Conservation (phyloP, 1,284 basidiomycete species). For the Salmacisia buchloeana region DNA sequence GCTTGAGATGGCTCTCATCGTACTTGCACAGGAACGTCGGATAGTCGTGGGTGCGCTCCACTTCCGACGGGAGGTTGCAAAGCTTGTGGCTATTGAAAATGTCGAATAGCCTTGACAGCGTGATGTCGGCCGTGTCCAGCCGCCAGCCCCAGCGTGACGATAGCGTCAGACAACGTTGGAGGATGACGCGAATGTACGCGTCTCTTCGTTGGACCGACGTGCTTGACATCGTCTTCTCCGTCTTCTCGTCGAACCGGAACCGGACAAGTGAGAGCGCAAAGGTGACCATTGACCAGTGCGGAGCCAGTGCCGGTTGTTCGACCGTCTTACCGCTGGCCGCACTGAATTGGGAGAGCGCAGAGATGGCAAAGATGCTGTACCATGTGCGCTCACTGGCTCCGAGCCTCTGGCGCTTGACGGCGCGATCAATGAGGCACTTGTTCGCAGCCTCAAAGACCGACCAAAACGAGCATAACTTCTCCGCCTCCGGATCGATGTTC, state of each 20-base stretch:
- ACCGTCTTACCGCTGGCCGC: slow-evolving; percentile 58
- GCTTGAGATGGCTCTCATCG: slow-evolving; percentile 15
- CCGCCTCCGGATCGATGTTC: slow-evolving; percentile 8
- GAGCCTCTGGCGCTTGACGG: slow-evolving; percentile 38
- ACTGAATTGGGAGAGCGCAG: slow-evolving; percentile 73
- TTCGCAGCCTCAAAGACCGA: slow-evolving; percentile 29
- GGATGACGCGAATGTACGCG: slow-evolving; percentile 67
- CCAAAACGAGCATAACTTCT: slow-evolving; percentile 21
- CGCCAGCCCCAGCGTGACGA: slow-evolving; percentile 70
- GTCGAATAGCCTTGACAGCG: slow-evolving; percentile 66
- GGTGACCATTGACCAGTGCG: slow-evolving; percentile 63
- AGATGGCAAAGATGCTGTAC: slow-evolving; percentile 66
- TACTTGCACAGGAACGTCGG: slow-evolving; percentile 68
- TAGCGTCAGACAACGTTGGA: slow-evolving; percentile 69
- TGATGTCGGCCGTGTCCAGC: slow-evolving; percentile 55
- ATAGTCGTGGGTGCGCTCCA: slow-evolving; percentile 59
- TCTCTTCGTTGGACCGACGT: slow-evolving; percentile 63
- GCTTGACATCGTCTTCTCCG: slow-evolving; percentile 55
- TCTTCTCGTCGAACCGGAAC: slow-evolving; percentile 60
- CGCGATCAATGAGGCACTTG: slow-evolving; percentile 7
- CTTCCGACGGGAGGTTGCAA: slow-evolving; percentile 69
- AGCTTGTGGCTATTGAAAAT: slow-evolving; percentile 77
- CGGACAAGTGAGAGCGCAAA: slow-evolving; percentile 33
- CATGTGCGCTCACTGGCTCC: slow-evolving; percentile 57
- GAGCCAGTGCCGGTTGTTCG: slow-evolving; percentile 55